Conservation (phyloP, 2,329 filamentous ascomycete species). For the Fusarium sulawesiense region DNA sequence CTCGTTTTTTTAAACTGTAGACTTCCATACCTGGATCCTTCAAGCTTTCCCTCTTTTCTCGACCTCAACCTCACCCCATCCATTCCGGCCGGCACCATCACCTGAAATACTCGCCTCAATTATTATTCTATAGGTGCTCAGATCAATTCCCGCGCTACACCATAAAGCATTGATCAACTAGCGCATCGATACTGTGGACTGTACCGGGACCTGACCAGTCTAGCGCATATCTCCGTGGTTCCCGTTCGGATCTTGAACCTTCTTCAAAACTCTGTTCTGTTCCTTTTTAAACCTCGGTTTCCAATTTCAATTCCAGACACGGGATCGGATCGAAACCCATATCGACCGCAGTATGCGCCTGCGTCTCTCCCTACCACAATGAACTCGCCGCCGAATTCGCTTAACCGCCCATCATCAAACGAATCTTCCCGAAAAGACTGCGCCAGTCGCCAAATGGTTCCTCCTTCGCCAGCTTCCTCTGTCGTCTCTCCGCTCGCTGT, state of each 20-base stretch:
- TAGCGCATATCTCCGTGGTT: conserved; percentile 13
- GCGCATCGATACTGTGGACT: not conserved
- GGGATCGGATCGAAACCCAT: not conserved
- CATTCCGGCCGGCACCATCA: not conserved
- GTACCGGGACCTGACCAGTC: not conserved
- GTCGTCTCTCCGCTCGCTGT: conserved; percentile 48
- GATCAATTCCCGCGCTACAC: conserved; percentile 16
- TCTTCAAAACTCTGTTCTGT: not conserved
- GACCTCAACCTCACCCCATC: not conserved
- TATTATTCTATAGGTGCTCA: conserved; percentile 6
- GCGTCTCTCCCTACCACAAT: conserved; percentile 26
- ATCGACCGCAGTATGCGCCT: conserved; percentile 19
- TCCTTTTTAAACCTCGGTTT: not conserved
- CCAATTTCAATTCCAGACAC: not conserved
- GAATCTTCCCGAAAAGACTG: not conserved
- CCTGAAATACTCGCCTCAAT: not conserved
- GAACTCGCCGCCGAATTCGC: conserved; percentile 44
- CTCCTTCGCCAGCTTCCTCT: conserved; percentile 46
- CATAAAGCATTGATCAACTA: conserved; percentile 19
- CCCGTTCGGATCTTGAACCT: not conserved
- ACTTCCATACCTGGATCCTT: not conserved
- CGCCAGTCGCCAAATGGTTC: conserved; percentile 22
- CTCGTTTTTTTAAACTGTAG: not conserved
- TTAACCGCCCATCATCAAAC: conserved; percentile 19
- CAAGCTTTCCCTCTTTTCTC: not conserved